Evolutionary conservation across 768 basidiomycete species (phyloP).

Genomic region (Podaxis rugospora): DNA sequence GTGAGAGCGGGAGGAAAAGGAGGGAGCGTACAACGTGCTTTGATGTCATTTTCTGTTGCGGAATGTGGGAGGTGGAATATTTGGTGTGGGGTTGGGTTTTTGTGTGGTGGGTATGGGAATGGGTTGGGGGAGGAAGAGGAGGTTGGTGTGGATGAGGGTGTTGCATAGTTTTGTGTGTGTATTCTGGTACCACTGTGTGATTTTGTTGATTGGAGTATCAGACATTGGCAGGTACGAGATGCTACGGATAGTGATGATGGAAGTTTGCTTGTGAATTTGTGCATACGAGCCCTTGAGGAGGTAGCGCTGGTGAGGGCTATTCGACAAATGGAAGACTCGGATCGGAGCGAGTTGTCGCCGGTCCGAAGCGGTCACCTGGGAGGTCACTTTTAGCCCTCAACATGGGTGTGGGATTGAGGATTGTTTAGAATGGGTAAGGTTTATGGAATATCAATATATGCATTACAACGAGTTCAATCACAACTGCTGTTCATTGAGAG

Average conservation of each 20-base stretch:
- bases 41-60: slow-evolving; percentile 50
- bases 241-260: not conserved
- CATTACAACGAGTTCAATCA: no score
- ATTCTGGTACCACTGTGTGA: not conserved
- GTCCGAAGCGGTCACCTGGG: not conserved
- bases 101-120: slow-evolving; percentile 48
- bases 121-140: slow-evolving; percentile 9
- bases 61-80: slow-evolving; percentile 56
- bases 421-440: no score
- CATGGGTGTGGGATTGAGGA: no score
- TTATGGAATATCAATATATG: no score
- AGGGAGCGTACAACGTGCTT: slow-evolving; percentile 46
- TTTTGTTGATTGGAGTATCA: not conserved
- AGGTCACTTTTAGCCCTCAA: no score
- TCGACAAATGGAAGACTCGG: not conserved
- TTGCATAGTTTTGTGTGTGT: not conserved
- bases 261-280: not conserved
- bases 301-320: not conserved
- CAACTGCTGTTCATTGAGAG: no score
- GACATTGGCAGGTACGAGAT: not conserved
- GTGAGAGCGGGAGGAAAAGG: not conserved
- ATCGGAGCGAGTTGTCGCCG: not conserved
- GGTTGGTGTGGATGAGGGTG: not conserved
- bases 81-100: slow-evolving; percentile 56
- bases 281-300: not conserved